phyloP scores from a whole-genome alignment of 768 basidiomycete species.

The Kwoniella pini region DNA sequence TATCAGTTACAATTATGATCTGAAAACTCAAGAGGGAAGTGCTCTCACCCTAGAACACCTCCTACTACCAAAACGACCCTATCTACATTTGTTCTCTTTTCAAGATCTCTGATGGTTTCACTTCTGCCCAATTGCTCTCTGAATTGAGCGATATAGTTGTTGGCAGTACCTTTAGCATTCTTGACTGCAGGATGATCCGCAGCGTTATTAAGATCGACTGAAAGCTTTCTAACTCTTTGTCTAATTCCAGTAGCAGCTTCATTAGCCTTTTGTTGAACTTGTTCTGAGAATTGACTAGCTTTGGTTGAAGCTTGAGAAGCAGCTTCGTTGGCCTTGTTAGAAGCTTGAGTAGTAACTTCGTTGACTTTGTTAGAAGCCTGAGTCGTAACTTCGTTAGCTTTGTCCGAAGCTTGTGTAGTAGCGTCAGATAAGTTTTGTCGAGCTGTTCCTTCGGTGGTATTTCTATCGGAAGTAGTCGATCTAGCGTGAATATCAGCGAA shows the following conservation, averaged over 20 bases:
- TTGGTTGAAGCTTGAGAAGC: slow-evolving; percentile 4
- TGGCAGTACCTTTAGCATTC: slow-evolving; percentile 32
- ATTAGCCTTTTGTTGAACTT: slow-evolving; percentile 9
- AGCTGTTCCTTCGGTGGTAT: neutral
- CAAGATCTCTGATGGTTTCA: slow-evolving; percentile 28
- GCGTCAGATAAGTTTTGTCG: neutral
- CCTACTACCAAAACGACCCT: slow-evolving; percentile 39
- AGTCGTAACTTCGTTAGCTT: neutral
- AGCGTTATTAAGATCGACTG: slow-evolving; percentile 24
- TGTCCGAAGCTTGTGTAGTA: slow-evolving; percentile 4
- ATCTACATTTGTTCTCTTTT: slow-evolving; percentile 42
- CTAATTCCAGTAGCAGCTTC: slow-evolving; percentile 30
- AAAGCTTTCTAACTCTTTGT: slow-evolving; percentile 28
- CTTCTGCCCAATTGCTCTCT: slow-evolving; percentile 33
- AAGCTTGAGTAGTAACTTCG: slow-evolving; percentile 6
- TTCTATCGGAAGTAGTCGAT: neutral
- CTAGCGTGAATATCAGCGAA: slow-evolving; percentile 11
- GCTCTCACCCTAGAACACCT: slow-evolving; percentile 33
- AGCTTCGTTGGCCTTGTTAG: slow-evolving; percentile 11
- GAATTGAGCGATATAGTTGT: slow-evolving; percentile 34
- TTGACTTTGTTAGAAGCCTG: slow-evolving; percentile 2
- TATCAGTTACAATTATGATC: too few relatives aligned
- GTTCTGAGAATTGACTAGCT: slow-evolving; percentile 6
- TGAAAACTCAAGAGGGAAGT: too few relatives aligned
- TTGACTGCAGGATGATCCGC: slow-evolving; percentile 40